Evolutionary conservation across 78 protist species (phyloP), one percentile per base, ranked within the genome.

Genomic region (Chrysochromulina parva): DNA sequence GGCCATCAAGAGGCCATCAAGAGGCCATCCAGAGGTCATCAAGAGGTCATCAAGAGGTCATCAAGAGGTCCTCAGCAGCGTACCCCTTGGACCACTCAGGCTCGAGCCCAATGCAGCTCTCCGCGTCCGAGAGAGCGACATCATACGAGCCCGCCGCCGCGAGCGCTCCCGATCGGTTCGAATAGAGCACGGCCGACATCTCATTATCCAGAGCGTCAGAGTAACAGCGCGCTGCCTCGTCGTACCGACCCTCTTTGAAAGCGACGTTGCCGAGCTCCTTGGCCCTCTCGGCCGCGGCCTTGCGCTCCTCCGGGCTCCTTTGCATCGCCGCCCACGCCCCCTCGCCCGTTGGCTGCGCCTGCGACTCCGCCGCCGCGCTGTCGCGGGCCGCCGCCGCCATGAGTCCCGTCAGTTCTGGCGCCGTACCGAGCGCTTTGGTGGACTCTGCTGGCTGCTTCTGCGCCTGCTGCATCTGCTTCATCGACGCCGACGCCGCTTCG

Each of bases 41-140:
- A 38, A 38, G 38, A 38, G 38, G 38, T 38, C 38, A 38, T 38
- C 38, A 38, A 38, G 38, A 38, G 38, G 38, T 38, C 38, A 0
- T 38, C 38, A 38, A 38, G 38, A 38, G 38, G 38, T 38, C 38
- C 38, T 38, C 38, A 38, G 38, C 38, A 38, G 38, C 38, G 91
- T 97, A 97, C 69, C 98, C 98, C 94, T 97, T 97, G 19, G 96
- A 66, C 98, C 98, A 98, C 66, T 95, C 96, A 28, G 95, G 78
- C 71, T 95, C 95, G 52, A 97, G 38, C 53, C 9, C 62, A 54
- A 96, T 53, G 48, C 93, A 48, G 82, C 94, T 90, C 59, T 93
- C 89, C 2, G 98, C 97, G 74, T 97, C 98, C 5, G 38, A 65
- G 14, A 96, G 71, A 54, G 99, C 99, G 55, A 92, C 54, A 28